Percentiles rank a stretch among this genome's conserved stretches.
These are phyloP conservation scores for Claviceps sp. DNA, from an alignment of 2,329 filamentous ascomycete genomes.

Conservation along the genomic window DNA sequence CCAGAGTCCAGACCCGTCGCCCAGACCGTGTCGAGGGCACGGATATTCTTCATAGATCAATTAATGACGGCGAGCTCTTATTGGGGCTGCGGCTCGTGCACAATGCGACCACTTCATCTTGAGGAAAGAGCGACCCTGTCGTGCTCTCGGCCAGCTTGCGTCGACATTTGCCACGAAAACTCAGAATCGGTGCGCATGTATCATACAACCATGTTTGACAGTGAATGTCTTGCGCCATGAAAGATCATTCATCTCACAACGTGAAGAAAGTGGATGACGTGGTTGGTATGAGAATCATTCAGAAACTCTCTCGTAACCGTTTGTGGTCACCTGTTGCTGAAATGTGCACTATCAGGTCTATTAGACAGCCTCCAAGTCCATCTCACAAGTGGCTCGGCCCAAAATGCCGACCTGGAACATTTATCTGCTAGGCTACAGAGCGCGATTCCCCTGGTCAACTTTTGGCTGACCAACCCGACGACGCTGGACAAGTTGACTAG, in stretches of 20 bases:
- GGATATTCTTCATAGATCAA: neutral
- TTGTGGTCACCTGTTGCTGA: neutral
- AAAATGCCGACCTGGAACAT: slow-evolving; percentile 28
- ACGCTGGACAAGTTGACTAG: neutral
- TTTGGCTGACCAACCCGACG: slow-evolving; percentile 1
- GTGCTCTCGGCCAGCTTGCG: neutral
- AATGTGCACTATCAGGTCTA: slow-evolving; percentile 13
- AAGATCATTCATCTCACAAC: neutral
- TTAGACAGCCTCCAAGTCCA: slow-evolving; percentile 13
- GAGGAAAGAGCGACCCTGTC: slow-evolving; percentile 1
- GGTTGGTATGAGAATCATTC: neutral
- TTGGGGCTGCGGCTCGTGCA: neutral
- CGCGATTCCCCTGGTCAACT: slow-evolving; percentile 13
- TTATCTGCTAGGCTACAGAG: slow-evolving; percentile 18
- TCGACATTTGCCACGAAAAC: neutral
- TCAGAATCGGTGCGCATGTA: no score
- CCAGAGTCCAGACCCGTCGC: neutral
- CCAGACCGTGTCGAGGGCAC: neutral
- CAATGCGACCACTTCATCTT: neutral
- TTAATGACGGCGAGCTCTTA: neutral
- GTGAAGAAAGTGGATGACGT: slow-evolving; percentile 1
- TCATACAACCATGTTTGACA: neutral
- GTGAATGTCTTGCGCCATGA: neutral
- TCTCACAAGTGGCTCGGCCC: slow-evolving; percentile 7
- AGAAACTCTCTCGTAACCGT: neutral